Base-by-base conservation (phyloP, 2,329 filamentous ascomycete species). In the Exophiala sp. region DNA sequence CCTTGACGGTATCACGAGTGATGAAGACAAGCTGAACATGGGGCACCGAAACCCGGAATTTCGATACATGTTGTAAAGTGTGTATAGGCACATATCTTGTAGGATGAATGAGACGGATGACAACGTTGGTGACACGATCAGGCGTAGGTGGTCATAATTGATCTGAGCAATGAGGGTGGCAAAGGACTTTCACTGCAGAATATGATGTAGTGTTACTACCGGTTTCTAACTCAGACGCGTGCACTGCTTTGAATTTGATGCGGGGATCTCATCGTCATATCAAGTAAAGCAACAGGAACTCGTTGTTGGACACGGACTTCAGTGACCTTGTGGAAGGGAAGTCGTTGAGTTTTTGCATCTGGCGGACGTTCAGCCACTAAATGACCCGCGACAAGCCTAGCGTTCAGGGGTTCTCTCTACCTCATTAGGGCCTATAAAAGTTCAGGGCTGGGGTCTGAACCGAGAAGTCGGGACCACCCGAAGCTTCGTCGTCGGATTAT, bases 1-100 rank as follows among this genome's bases (percentile, higher is more conserved):
- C 35, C 56, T 67, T 40, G 52, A 60, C 10, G 80, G 79, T 5
- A 33, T 65, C 29, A 42, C 40, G 20, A 58, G 57, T 52, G 57
- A 64, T 20, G 47, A 52, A 11, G 62, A 66, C 39, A 50, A 68
- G 36, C 48, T 58, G 29, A 65, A 69, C 51, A 54, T 71, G 47
- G 68, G 69, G 8, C 68, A 71, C 56, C 57, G 66, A 38, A 57
- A 68, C 51, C 70, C 67, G 3, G 55, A 54, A 5, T 57, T 57
- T 24, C 47, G 55, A 47, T 57, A 57, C 29, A 57, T 57, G 34
- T 46, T 45, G 33, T 54, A n/a, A 54, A 21, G 12, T 21, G 42
- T 21, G 6, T 14, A 45, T 10, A 10, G 3, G 16, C 42, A 38
- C 5, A 38, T 38, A 10, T 5, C 5, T 5, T 38, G 20, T 32